Evolutionary conservation across 495 filamentous ascomycete genomes (phyloP).

Genomic region (Tuber melanosporum): DNA sequence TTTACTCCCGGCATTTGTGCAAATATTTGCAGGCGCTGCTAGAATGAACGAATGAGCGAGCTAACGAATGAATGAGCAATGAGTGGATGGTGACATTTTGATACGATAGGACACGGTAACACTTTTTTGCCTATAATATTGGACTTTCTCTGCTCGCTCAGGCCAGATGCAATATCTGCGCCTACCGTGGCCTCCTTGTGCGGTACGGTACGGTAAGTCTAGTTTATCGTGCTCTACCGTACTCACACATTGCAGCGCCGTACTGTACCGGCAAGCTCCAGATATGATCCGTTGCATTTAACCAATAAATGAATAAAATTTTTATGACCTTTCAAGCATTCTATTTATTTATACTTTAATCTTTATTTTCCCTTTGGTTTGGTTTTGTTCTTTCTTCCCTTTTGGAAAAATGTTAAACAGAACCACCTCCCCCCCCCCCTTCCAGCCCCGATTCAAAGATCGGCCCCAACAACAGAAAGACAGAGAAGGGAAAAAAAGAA

Average conservation of each 20-base stretch:
- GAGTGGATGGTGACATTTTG: neutral
- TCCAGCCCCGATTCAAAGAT: slow-evolving; percentile 1
- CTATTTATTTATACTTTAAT: neutral
- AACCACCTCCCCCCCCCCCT: neutral
- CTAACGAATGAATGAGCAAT: neutral
- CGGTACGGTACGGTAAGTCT: neutral
- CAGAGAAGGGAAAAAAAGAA: neutral
- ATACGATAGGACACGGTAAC: neutral
- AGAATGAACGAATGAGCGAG: neutral
- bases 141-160: neutral
- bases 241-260: neutral
- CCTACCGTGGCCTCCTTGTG: neutral
- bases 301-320: neutral
- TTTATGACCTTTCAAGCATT: neutral
- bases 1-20: neutral
- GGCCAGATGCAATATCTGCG: neutral
- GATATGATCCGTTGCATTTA: slow-evolving; percentile 1
- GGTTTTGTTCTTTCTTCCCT: neutral
- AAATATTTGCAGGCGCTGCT: neutral
- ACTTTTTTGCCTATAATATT: neutral
- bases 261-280: neutral
- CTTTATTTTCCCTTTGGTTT: neutral
- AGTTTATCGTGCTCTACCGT: neutral
- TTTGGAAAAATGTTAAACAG: neutral
- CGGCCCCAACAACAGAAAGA: neutral